These are phyloP conservation scores for Chaetomium tenue DNA, from an alignment of 495 filamentous ascomycete species.

Conservation along the genomic window DNA sequence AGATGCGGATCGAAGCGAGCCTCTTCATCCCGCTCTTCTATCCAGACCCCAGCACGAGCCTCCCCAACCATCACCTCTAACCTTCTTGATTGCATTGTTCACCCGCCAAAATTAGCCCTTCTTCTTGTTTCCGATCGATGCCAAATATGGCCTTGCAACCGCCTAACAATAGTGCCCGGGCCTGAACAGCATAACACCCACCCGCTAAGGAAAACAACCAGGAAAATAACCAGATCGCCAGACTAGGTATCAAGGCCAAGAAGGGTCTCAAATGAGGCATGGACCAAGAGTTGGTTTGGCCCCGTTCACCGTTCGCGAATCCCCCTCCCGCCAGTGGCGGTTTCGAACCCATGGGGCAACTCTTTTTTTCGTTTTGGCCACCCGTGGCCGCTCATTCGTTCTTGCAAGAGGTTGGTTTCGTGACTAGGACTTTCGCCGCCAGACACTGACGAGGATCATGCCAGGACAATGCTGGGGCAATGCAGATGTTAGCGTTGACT, in stretches of 20 bases:
- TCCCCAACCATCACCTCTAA: not conserved
- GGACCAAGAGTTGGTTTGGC: slow-evolving; percentile 21
- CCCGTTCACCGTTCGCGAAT: slow-evolving; percentile 21
- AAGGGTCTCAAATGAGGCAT: slow-evolving; percentile 23
- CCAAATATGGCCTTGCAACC: slow-evolving; percentile 15
- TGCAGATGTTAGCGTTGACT: slow-evolving; percentile 6
- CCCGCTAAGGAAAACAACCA: slow-evolving; percentile 17
- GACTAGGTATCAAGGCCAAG: slow-evolving; percentile 20
- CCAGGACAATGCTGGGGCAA: slow-evolving; percentile 12
- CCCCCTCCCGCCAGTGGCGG: slow-evolving; percentile 19
- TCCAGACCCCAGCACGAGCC: slow-evolving; percentile 17
- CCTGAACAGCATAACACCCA: slow-evolving; percentile 5
- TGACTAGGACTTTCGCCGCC: slow-evolving; percentile 17
- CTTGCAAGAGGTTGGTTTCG: slow-evolving; percentile 20
- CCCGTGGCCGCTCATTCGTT: slow-evolving; percentile 20
- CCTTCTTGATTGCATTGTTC: slow-evolving; percentile 14
- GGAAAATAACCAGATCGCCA: slow-evolving; percentile 20
- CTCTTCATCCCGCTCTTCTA: slow-evolving; percentile 24
- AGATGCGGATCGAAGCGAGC: slow-evolving; percentile 36
- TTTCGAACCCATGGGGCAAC: slow-evolving; percentile 30
- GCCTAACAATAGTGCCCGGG: slow-evolving; percentile 18
- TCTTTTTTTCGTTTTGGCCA: slow-evolving; percentile 16
- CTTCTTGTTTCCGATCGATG: slow-evolving; percentile 29
- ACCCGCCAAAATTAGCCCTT: slow-evolving; percentile 24
- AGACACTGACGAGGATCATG: slow-evolving; percentile 8